Evolutionary conservation across 2,329 filamentous ascomycete genomes (phyloP), one percentile per base, ranked within the genome.

Genomic region (Neopestalotiopsis sp.): DNA sequence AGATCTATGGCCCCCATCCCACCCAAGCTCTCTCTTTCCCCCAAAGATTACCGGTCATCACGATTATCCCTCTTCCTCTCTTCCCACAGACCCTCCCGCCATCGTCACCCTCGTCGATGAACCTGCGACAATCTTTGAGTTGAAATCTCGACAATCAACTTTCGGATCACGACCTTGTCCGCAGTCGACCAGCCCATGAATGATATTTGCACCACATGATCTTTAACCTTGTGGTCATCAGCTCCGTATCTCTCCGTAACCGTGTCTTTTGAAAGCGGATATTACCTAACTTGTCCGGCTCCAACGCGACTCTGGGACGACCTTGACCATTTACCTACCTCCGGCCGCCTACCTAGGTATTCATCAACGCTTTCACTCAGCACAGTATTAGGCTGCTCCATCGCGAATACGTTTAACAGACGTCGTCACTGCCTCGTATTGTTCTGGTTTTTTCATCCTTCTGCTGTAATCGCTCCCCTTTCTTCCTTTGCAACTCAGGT

Each of bases 31-130:
- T 20, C 45, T 53, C 45, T 53, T 24, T 20, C 45, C 45, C 45
- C 45, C 17, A 20, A 53, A 24, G n/a, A 53, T 17, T 53, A 7
- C 45, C 45, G 45, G 45, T 17, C 45, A 53, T 20, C 45, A n/a
- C 45, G 45, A 20, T 53, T 17, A 53, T 53, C 45, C 45, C 45
- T 53, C 45, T 53, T 53, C 45, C 45, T 53, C 45, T 53, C 45
- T 53, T 53, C 45, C n/a, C 17, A 53, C 45, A 49, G 17, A 53
- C 17, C 45, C 57, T 40, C 59, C 34, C 59, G 32, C 34, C 59
- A 34, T 62, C 59, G 59, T 62, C 34, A 30, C 57, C 24, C 57
- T 34, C 24, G 59, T 62, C 59, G 59, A 62, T 38, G 59, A 62
- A 34, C 40, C 34, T 34, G 59, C 28, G 59, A 62, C n/a, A 62